Conservation (phyloP, 1,139 yeast species). For the Kazachstania sp. region DNA sequence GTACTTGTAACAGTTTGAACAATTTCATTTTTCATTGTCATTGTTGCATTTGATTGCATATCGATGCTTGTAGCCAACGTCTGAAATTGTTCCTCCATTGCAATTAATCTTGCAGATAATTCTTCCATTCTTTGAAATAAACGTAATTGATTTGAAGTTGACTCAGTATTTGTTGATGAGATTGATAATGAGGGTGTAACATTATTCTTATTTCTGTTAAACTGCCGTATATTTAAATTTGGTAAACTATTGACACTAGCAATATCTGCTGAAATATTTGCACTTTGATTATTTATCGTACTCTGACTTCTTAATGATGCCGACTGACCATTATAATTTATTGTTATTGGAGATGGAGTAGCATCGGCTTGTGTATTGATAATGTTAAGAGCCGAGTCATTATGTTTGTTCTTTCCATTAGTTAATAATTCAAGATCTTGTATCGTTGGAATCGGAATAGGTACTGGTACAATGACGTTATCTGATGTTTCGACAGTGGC, state of each 20-base stretch:
- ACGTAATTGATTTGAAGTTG: conserved; percentile 9
- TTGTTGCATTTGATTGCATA: conserved; percentile 11
- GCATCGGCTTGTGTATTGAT: too few relatives aligned
- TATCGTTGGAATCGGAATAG: neutral
- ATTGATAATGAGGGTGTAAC: neutral
- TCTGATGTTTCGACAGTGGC: too few relatives aligned
- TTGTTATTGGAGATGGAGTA: neutral
- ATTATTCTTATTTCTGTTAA: neutral
- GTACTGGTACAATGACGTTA: neutral
- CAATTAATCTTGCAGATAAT: conserved; percentile 24
- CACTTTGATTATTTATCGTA: too few relatives aligned
- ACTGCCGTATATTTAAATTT: neutral
- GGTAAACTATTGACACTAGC: conserved; percentile 2
- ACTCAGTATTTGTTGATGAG: neutral
- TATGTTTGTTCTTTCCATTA: neutral
- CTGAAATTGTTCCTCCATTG: conserved; percentile 26
- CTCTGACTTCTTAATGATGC: neutral
- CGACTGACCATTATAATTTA: neutral
- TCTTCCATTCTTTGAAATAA: conserved; percentile 29
- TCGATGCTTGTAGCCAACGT: conserved; percentile 19
- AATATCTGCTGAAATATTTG: neutral
- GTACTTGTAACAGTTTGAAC: conserved; percentile 2
- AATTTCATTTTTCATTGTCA: neutral
- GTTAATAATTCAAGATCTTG: neutral
- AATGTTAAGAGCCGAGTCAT: neutral